Percentiles rank a stretch among this genome's conserved stretches.
phyloP scores from a whole-genome alignment of 768 basidiomycete genomes.

The Boletus rubropictus region DNA sequence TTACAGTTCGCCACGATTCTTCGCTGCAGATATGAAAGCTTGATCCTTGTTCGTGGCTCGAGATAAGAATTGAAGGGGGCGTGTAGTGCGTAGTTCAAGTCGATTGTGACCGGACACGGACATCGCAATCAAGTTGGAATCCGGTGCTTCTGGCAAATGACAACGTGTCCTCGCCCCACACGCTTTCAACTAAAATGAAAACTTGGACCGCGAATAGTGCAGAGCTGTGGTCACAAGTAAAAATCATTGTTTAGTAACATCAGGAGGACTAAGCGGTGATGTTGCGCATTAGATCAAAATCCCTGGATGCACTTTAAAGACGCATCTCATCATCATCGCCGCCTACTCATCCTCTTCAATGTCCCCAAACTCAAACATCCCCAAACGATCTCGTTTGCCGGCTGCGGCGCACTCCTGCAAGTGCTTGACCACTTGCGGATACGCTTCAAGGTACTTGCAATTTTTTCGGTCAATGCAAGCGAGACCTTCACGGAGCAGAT shows the following conservation, averaged over 20 bases:
- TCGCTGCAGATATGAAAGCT: not conserved
- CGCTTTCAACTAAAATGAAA: not conserved
- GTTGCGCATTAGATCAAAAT: slow-evolving; percentile 12
- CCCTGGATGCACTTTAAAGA: slow-evolving; percentile 15
- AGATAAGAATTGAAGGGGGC: not conserved
- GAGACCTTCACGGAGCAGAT: slow-evolving; percentile 83
- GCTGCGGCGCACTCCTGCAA: slow-evolving; percentile 53
- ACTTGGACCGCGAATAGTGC: slow-evolving; percentile 2
- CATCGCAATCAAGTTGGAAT: slow-evolving; percentile 8
- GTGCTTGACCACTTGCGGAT: slow-evolving; percentile 62
- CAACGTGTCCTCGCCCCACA: not conserved
- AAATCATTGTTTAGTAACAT: not conserved
- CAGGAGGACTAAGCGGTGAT: not conserved
- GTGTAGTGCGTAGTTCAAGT: not conserved
- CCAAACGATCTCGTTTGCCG: slow-evolving; percentile 70
- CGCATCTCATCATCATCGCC: slow-evolving; percentile 8
- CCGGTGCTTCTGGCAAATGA: not conserved
- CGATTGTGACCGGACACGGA: not conserved
- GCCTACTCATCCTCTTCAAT: slow-evolving; percentile 70
- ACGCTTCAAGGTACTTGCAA: slow-evolving; percentile 65
- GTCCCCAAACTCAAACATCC: slow-evolving; percentile 92
- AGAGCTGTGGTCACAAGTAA: not conserved
- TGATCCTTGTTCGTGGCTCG: not conserved
- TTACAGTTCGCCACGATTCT: not conserved
- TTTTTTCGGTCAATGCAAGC: slow-evolving; percentile 74